Conservation (phyloP, 345 rosid species). For the Gossypium herbaceum region DNA sequence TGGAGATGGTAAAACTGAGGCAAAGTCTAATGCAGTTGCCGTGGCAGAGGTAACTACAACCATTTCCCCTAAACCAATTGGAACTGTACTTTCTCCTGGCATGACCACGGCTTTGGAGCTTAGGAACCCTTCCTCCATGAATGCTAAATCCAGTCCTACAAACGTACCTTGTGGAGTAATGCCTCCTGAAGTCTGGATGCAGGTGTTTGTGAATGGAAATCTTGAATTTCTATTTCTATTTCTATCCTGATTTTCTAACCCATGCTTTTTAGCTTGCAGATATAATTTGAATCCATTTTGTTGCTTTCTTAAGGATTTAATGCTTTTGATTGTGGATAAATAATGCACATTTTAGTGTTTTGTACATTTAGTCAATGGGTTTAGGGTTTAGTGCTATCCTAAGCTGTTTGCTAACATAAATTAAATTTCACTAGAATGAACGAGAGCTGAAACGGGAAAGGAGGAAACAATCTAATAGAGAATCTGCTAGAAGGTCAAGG, state of each 20-base stretch:
- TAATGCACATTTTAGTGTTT: neutral
- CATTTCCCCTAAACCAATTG: constrained; percentile 33
- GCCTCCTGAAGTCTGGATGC: constrained; percentile 74
- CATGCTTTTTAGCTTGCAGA: neutral
- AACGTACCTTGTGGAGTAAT: constrained; percentile 41
- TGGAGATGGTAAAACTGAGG: constrained; percentile 43
- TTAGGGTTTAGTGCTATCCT: neutral
- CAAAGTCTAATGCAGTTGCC: constrained; percentile 28
- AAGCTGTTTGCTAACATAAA: neutral
- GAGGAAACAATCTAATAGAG: constrained; percentile 95
- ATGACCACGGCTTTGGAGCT: constrained; percentile 46
- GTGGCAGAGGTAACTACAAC: constrained; percentile 25
- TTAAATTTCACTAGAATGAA: constrained; percentile 51
- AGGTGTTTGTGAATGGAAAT: constrained; percentile 37
- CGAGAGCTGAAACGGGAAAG: constrained; percentile 83
- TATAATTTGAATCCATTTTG: neutral
- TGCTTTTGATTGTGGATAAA: neutral
- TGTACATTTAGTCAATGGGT: neutral
- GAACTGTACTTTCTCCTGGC: constrained; percentile 30
- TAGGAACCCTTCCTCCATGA: constrained; percentile 24
- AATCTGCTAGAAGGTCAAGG: constrained; percentile 96
- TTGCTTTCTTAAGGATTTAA: neutral
- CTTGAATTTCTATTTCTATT: neutral
- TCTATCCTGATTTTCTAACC: neutral
- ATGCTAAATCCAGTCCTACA: constrained; percentile 22